Evolutionary conservation across 1,139 yeast species (phyloP).

Genomic region (Geotrichum phurueaensis): DNA sequence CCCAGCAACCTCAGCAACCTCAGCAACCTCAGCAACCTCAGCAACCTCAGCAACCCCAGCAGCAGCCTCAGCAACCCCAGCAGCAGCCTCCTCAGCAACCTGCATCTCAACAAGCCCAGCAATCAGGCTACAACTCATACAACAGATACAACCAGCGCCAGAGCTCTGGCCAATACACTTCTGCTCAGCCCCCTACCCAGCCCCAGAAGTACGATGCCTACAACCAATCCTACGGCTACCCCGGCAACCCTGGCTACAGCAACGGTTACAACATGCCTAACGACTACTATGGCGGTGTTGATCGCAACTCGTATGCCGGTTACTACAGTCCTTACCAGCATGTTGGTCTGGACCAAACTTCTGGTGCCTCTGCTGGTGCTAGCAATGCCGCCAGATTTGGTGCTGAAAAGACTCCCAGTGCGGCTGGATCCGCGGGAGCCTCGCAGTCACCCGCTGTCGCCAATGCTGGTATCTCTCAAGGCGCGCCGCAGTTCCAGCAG

Average conservation of each 20-base stretch:
- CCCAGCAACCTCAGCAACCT: constrained; percentile 1
- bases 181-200: constrained; percentile 14
- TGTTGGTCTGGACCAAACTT: constrained; percentile 5
- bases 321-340: constrained; percentile 22
- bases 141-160: constrained; percentile 13
- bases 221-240: constrained; percentile 25
- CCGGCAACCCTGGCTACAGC: constrained; percentile 25
- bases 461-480: constrained; percentile 19
- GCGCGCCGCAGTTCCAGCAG: constrained; percentile 24
- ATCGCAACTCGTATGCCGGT: constrained; percentile 19
- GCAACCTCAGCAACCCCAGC: neutral
- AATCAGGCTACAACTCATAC: constrained; percentile 20
- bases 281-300: constrained; percentile 21
- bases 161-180: constrained; percentile 16
- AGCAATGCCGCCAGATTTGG: constrained; percentile 8
- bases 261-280: constrained; percentile 18
- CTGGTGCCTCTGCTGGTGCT: constrained; percentile 9
- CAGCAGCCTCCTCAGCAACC: constrained; percentile 15
- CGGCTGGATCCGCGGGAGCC: constrained; percentile 22
- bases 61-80: neutral
- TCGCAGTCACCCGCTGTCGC: constrained; percentile 20
- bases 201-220: constrained; percentile 24
- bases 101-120: constrained; percentile 5
- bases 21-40: neutral
- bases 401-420: constrained; percentile 11